These are phyloP conservation scores for Parascedosporium putredinis DNA, from an alignment of 2,329 filamentous ascomycete genomes.

Conservation along the genomic window DNA sequence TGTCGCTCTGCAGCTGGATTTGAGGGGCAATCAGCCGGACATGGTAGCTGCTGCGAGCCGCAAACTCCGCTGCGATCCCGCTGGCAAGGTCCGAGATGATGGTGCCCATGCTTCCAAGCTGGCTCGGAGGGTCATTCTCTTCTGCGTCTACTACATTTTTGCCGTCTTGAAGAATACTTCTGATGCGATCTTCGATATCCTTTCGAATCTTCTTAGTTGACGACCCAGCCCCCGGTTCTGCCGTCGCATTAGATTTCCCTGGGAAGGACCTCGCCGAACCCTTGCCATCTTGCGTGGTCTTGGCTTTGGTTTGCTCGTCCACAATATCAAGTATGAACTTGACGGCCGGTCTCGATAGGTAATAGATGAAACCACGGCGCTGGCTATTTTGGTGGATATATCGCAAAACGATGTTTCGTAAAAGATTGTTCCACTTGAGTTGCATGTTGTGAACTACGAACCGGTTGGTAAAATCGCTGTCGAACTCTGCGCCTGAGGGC, in stretches of 20 bases:
- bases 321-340: conserved; percentile 98
- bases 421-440: conserved; percentile 94
- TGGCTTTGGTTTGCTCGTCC: conserved; percentile 74
- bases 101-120: not conserved
- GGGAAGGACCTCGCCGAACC: conserved; percentile 15
- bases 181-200: conserved; percentile 74
- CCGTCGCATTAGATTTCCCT: conserved; percentile 11
- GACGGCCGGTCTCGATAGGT: conserved; percentile 87
- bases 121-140: conserved; percentile 21
- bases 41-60: conserved; percentile 86
- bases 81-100: conserved; percentile 44
- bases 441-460: conserved; percentile 98
- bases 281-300: conserved; percentile 16
- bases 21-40: conserved; percentile 92
- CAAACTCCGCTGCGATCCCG: conserved; percentile 79
- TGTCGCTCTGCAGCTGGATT: conserved; percentile 96
- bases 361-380: conserved; percentile 91
- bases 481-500: conserved; percentile 66
- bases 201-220: conserved; percentile 41
- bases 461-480: conserved; percentile 93
- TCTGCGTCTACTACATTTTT: conserved; percentile 71
- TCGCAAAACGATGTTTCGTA: conserved; percentile 90
- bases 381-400: conserved; percentile 98
- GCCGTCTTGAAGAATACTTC: conserved; percentile 74
- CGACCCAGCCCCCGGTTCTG: not conserved